Conservation (phyloP, 768 basidiomycete genomes). For the Psilocybe tampanensis region DNA sequence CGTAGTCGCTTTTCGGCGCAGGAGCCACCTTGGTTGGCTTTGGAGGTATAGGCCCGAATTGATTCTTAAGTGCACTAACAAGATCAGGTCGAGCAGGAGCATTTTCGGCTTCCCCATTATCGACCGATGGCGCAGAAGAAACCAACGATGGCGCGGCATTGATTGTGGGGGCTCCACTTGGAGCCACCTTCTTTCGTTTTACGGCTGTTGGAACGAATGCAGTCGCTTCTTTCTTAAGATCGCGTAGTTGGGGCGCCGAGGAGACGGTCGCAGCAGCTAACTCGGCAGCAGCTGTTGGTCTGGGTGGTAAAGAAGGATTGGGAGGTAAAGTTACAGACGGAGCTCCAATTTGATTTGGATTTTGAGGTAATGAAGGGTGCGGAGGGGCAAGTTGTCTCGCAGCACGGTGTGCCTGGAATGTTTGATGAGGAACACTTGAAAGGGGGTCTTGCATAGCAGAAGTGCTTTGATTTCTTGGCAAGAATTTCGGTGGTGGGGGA, state of each 20-base stretch:
- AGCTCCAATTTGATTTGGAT: conserved; percentile 29
- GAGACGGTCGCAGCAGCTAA: conserved; percentile 69
- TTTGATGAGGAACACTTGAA: conserved; percentile 74
- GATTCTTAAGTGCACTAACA: conserved; percentile 58
- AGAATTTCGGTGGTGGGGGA: conserved; percentile 68
- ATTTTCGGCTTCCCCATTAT: conserved; percentile 27
- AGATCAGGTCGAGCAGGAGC: conserved; percentile 64
- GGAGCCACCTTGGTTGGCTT: conserved; percentile 21
- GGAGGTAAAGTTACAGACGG: conserved; percentile 23
- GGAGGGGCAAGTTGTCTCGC: conserved; percentile 37
- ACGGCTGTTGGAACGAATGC: conserved; percentile 85
- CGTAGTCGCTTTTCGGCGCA: conserved; percentile 69
- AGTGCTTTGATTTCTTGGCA: conserved; percentile 54
- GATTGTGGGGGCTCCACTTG: conserved; percentile 41
- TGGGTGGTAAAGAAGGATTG: conserved; percentile 34
- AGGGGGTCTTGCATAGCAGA: conserved; percentile 75
- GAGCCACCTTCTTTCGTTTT: conserved; percentile 67
- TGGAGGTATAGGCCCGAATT: conserved; percentile 50
- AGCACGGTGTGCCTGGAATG: conserved; percentile 76
- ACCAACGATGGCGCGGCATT: conserved; percentile 67
- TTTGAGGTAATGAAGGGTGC: conserved; percentile 47
- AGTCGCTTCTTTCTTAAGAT: conserved; percentile 94
- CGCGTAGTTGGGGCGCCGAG: conserved; percentile 86
- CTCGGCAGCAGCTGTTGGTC: conserved; percentile 37
- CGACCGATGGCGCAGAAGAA: conserved; percentile 23